Evolutionary conservation across 2,329 filamentous ascomycete species (phyloP).

Genomic region (Cladosporium sp.): DNA sequence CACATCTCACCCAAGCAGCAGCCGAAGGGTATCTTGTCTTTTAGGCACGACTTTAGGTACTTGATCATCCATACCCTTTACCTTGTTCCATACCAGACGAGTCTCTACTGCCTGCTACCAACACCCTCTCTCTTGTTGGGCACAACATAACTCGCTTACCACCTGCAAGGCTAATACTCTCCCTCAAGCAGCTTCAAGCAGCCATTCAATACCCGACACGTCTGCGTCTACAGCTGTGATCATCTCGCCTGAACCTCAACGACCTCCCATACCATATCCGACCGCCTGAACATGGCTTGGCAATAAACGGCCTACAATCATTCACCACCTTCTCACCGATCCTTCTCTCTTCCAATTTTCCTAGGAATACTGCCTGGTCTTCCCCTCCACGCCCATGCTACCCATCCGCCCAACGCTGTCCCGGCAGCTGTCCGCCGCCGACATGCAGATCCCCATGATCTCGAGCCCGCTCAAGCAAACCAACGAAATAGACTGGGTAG

Average conservation of each 20-base stretch:
- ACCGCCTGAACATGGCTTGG: conserved; percentile 13
- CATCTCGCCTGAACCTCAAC: neutral
- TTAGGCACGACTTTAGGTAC: too few relatives aligned
- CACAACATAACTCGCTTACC: too few relatives aligned
- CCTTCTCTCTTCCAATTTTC: neutral
- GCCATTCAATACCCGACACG: too few relatives aligned
- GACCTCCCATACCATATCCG: conserved; percentile 1
- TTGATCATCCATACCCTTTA: too few relatives aligned
- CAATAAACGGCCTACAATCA: conserved; percentile 7
- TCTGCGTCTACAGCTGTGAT: too few relatives aligned
- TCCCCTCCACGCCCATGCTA: conserved; percentile 12
- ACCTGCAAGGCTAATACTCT: too few relatives aligned
- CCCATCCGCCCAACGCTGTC: conserved; percentile 27
- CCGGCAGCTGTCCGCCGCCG: conserved; percentile 38
- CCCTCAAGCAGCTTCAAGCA: too few relatives aligned
- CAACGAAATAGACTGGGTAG: conserved; percentile 97
- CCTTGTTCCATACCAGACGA: too few relatives aligned
- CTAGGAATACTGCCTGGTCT: too few relatives aligned
- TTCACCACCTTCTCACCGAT: neutral
- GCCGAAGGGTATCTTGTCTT: too few relatives aligned
- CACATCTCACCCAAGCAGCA: too few relatives aligned
- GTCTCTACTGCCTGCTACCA: neutral
- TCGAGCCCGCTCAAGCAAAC: conserved; percentile 88
- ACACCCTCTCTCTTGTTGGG: neutral
- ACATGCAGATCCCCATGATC: conserved; percentile 91